phyloP scores from a whole-genome alignment of 2,329 filamentous ascomycete species.

The Colletotrichum camelliae region DNA sequence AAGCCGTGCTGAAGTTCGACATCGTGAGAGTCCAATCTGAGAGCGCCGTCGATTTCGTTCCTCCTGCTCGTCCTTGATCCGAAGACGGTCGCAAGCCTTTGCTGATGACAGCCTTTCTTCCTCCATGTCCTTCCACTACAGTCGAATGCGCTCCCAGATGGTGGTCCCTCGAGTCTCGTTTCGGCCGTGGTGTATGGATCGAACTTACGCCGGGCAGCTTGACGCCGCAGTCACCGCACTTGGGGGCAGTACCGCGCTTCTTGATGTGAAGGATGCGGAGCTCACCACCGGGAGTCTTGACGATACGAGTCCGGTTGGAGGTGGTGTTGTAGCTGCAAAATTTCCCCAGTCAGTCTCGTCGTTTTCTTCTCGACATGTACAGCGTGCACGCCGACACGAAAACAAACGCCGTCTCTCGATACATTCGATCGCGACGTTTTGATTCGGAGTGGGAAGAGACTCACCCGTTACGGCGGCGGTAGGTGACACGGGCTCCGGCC shows the following conservation, averaged over 20 bases:
- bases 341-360: slow-evolving; percentile 24
- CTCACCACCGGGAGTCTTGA: slow-evolving; percentile 97
- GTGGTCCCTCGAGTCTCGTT: neutral
- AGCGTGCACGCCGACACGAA: neutral
- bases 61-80: neutral
- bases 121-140: neutral
- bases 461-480: slow-evolving; percentile 83
- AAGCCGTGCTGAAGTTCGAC: neutral
- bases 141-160: slow-evolving; percentile 4
- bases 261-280: slow-evolving; percentile 98
- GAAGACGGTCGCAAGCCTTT: neutral
- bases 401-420: neutral
- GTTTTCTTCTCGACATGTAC: neutral
- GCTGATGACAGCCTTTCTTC: fast-evolving
- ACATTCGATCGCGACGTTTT: neutral
- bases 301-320: slow-evolving; percentile 94
- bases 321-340: slow-evolving; percentile 88
- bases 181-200: slow-evolving; percentile 10
- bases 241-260: slow-evolving; percentile 97
- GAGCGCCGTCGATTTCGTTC: neutral
- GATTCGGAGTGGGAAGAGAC: slow-evolving; percentile 37
- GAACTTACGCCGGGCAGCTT: slow-evolving; percentile 96
- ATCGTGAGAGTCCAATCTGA: neutral
- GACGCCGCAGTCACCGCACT: slow-evolving; percentile 98
- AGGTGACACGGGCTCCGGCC: slow-evolving; percentile 65